These are phyloP conservation scores for Saturnispora kantuleensis DNA, from an alignment of 805 yeast species.

Conservation along the genomic window DNA sequence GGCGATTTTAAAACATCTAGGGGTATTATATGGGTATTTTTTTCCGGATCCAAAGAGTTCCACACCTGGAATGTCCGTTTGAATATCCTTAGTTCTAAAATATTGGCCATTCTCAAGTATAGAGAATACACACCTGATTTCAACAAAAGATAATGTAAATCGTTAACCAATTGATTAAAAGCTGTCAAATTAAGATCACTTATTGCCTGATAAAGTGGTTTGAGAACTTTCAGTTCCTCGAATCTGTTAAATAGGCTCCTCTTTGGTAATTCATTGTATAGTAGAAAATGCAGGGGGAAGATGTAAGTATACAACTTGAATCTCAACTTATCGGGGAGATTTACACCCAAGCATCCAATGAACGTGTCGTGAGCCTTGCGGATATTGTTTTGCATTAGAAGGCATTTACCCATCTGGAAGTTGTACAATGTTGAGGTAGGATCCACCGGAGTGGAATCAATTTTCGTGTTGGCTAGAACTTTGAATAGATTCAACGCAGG, in stretches of 20 bases:
- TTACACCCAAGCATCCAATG: conserved; percentile 12
- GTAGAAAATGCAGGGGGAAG: conserved; percentile 52
- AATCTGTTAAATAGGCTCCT: conserved; percentile 29
- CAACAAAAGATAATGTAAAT: conserved; percentile 42
- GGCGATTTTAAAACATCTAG: background rate
- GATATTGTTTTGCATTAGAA: conserved; percentile 51
- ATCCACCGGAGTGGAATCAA: background rate
- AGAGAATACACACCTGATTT: conserved; percentile 52
- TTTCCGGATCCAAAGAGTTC: background rate
- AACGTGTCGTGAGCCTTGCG: conserved; percentile 41
- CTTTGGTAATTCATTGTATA: conserved; percentile 39
- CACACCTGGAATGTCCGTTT: background rate
- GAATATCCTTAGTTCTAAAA: conserved; percentile 2
- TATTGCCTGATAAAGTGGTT: conserved; percentile 39
- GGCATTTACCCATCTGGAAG: conserved; percentile 60
- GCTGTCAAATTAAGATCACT: conserved; percentile 43
- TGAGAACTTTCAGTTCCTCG: conserved; percentile 37
- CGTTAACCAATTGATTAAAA: conserved; percentile 37
- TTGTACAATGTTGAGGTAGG: conserved; percentile 38
- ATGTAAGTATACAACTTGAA: conserved; percentile 44
- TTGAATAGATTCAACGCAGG: conserved; percentile 66
- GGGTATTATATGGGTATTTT: conserved; percentile 3
- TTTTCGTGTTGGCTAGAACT: conserved; percentile 7
- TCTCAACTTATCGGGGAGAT: conserved; percentile 21
- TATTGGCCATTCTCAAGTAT: conserved; percentile 35